A percentile compares a stretch with the other conserved stretches of the same genome.
Conservation (phyloP, 805 yeast genomes). For the Saturnispora serradocipensis region DNA sequence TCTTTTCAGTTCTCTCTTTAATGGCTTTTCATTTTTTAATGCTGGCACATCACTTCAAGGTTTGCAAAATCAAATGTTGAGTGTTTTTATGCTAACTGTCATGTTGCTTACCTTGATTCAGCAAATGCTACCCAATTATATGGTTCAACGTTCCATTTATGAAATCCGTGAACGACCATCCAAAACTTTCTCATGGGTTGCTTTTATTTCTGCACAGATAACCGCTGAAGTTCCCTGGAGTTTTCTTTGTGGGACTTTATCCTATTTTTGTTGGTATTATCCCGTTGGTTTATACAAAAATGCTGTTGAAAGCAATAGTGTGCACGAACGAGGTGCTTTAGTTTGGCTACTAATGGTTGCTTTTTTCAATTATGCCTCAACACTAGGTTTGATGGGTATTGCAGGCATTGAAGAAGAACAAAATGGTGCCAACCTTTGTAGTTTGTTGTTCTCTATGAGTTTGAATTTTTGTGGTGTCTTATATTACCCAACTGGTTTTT, state of each 20-base stretch:
- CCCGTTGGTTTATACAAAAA: slow-evolving; percentile 59
- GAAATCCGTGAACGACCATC: slow-evolving; percentile 71
- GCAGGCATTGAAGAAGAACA: slow-evolving; percentile 52
- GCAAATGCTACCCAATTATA: slow-evolving; percentile 55
- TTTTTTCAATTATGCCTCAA: slow-evolving; percentile 45
- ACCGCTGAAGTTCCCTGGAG: slow-evolving; percentile 63
- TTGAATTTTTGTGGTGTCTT: slow-evolving; percentile 75
- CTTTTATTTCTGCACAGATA: slow-evolving; percentile 53
- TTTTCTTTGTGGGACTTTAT: slow-evolving; percentile 49
- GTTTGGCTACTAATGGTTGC: slow-evolving; percentile 32
- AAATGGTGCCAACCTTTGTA: slow-evolving; percentile 54
- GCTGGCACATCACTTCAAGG: slow-evolving; percentile 56
- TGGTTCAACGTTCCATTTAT: slow-evolving; percentile 53
- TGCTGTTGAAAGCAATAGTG: slow-evolving; percentile 41
- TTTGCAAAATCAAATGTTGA: slow-evolving; percentile 74
- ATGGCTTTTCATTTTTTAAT: slow-evolving; percentile 62
- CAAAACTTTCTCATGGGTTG: slow-evolving; percentile 57
- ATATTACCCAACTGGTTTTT: slow-evolving; percentile 54
- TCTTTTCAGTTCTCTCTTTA: slow-evolving; percentile 45
- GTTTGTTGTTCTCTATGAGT: slow-evolving; percentile 49
- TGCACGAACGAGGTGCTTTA: slow-evolving; percentile 46
- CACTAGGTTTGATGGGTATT: slow-evolving; percentile 50
- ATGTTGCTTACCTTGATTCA: slow-evolving; percentile 48
- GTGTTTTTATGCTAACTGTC: slow-evolving; percentile 59
- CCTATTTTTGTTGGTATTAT: slow-evolving; percentile 59